phyloP scores from a whole-genome alignment of 148 eudicot species.

The Chenopodium album region DNA sequence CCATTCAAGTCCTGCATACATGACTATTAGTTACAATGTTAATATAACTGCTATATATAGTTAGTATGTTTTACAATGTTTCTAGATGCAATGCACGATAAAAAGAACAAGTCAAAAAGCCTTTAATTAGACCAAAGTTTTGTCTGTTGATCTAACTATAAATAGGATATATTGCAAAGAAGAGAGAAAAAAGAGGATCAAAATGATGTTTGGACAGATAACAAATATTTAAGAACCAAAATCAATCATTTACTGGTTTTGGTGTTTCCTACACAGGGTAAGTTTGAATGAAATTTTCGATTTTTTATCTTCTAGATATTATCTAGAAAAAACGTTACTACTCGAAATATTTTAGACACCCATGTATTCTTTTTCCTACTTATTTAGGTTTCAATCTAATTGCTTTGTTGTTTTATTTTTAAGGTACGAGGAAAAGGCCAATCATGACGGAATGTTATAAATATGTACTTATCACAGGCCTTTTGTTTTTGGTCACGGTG shows the following conservation, averaged over 20 bases:
- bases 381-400: not conserved
- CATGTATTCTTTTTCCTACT: not conserved
- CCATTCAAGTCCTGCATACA: too few relatives aligned
- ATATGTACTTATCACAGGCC: slow-evolving; percentile 4
- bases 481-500: slow-evolving; percentile 9
- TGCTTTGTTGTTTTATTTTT: not conserved
- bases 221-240: not conserved
- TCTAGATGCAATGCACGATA: not conserved
- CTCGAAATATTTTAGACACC: not conserved
- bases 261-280: not conserved
- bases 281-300: not conserved
- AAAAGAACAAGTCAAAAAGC: slow-evolving; percentile 2
- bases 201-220: not conserved
- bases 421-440: not conserved
- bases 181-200: slow-evolving; percentile 5
- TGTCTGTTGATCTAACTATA: not conserved
- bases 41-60: too few relatives aligned
- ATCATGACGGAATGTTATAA: slow-evolving; percentile 19
- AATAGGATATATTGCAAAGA: not conserved
- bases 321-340: not conserved
- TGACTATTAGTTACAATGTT: too few relatives aligned
- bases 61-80: too few relatives aligned
- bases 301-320: not conserved
- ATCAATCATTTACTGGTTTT: not conserved
- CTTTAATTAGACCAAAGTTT: not conserved